Evolutionary conservation across 441 rosid genomes (phyloP).

Genomic region (Eugenia klotzschiana): DNA sequence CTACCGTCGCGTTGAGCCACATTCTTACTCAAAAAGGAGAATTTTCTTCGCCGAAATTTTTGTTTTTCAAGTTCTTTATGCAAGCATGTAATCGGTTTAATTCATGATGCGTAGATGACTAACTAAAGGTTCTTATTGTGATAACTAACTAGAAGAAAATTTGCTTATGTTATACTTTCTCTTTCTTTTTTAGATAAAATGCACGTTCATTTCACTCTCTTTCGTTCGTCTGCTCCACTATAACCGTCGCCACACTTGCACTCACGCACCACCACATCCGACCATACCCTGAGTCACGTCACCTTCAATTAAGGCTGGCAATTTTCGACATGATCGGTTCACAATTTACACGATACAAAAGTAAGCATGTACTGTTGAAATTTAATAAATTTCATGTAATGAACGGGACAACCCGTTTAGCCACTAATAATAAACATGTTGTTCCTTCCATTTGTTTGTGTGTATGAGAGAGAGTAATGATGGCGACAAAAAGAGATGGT

Average conservation of each 20-base stretch:
- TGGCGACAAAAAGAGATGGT: too few relatives aligned
- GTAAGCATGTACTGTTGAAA: not conserved
- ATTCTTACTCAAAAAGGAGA: too few relatives aligned
- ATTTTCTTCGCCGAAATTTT: not conserved
- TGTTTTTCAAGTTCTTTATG: not conserved
- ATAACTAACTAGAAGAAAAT: too few relatives aligned
- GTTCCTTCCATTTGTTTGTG: too few relatives aligned
- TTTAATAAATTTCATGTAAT: not conserved
- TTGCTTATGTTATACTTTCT: not conserved
- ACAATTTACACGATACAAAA: not conserved
- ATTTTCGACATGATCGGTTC: not conserved
- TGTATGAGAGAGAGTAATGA: too few relatives aligned
- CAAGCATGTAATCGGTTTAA: not conserved
- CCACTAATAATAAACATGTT: not conserved
- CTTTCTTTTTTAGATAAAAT: not conserved
- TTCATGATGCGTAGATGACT: not conserved
- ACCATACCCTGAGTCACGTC: too few relatives aligned
- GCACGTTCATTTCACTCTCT: slow-evolving; percentile 18
- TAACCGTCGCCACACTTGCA: not conserved
- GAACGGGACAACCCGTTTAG: not conserved
- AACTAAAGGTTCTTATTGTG: not conserved
- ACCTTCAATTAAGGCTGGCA: too few relatives aligned
- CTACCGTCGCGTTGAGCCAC: too few relatives aligned
- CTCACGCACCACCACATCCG: not conserved
- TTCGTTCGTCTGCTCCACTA: not conserved